These are phyloP conservation scores for Penicillium nucicola DNA, from an alignment of 495 filamentous ascomycete species.

Conservation along the genomic window DNA sequence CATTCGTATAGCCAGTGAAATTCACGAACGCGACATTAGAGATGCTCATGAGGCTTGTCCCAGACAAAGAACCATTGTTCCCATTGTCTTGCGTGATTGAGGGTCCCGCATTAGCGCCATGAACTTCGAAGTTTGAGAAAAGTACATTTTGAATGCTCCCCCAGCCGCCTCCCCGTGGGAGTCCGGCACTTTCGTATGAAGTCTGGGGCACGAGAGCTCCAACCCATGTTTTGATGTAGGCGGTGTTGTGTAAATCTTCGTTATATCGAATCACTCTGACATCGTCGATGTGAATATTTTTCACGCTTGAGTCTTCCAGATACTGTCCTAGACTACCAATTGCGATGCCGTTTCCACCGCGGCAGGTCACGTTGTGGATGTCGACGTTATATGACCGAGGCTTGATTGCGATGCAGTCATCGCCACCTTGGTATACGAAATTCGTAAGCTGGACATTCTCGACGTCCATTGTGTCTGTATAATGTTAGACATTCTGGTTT, in stretches of 20 bases:
- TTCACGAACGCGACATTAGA: constrained; percentile 51
- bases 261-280: constrained; percentile 46
- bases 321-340: constrained; percentile 58
- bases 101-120: constrained; percentile 38
- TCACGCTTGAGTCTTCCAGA: constrained; percentile 50
- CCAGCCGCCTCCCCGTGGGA: constrained; percentile 52
- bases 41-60: constrained; percentile 49
- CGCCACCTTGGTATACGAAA: constrained; percentile 56
- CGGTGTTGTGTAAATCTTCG: constrained; percentile 47
- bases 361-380: constrained; percentile 51
- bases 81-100: constrained; percentile 49
- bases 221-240: constrained; percentile 60
- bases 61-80: constrained; percentile 49
- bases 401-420: constrained; percentile 59
- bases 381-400: constrained; percentile 52
- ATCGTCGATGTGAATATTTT: constrained; percentile 44
- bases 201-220: constrained; percentile 43
- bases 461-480: constrained; percentile 53
- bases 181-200: constrained; percentile 44
- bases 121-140: constrained; percentile 50
- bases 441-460: constrained; percentile 50
- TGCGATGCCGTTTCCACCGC: constrained; percentile 54
- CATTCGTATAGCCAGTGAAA: constrained; percentile 47
- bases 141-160: constrained; percentile 49
- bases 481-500: not conserved